Conservation (phyloP, 2,329 filamentous ascomycete species). For the Phialophora chinensis region DNA sequence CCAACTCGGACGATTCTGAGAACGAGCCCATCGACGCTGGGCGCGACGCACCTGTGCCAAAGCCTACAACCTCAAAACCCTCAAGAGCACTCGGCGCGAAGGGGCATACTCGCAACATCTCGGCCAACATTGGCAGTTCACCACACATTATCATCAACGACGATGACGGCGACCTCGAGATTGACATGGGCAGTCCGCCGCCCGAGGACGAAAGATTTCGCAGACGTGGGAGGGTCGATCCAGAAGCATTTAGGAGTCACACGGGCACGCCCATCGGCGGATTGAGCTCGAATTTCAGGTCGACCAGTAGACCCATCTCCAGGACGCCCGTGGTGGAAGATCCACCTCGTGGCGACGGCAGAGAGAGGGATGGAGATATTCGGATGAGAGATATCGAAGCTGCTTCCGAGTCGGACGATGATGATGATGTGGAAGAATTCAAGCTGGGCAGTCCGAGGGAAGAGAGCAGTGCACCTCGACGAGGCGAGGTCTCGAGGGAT, state of each 20-base stretch:
- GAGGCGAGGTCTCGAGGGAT: slow-evolving; percentile 19
- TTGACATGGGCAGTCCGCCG: slow-evolving; percentile 56
- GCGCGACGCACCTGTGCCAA: background rate
- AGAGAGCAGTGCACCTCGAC: slow-evolving; percentile 17
- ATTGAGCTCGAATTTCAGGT: slow-evolving; percentile 15
- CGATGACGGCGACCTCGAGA: slow-evolving; percentile 51
- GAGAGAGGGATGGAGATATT: slow-evolving; percentile 32
- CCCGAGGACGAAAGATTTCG: slow-evolving; percentile 42
- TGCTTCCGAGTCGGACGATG: slow-evolving; percentile 43
- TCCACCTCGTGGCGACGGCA: background rate
- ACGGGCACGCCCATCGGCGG: slow-evolving; percentile 32
- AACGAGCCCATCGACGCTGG: slow-evolving; percentile 20
- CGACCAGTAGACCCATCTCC: slow-evolving; percentile 7
- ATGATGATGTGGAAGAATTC: slow-evolving; percentile 56
- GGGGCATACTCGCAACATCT: slow-evolving; percentile 29
- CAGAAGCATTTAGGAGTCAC: slow-evolving; percentile 35
- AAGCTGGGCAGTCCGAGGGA: slow-evolving; percentile 34
- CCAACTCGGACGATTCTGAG: slow-evolving; percentile 34
- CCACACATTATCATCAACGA: slow-evolving; percentile 53
- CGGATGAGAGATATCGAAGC: slow-evolving; percentile 48
- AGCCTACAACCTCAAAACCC: slow-evolving; percentile 4
- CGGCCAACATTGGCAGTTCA: slow-evolving; percentile 34
- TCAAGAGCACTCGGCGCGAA: slow-evolving; percentile 10
- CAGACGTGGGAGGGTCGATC: slow-evolving; percentile 30
- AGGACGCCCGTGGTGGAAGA: slow-evolving; percentile 6